Evolutionary conservation across 306 rosid genomes (phyloP).

Genomic region (Parietaria judaica): DNA sequence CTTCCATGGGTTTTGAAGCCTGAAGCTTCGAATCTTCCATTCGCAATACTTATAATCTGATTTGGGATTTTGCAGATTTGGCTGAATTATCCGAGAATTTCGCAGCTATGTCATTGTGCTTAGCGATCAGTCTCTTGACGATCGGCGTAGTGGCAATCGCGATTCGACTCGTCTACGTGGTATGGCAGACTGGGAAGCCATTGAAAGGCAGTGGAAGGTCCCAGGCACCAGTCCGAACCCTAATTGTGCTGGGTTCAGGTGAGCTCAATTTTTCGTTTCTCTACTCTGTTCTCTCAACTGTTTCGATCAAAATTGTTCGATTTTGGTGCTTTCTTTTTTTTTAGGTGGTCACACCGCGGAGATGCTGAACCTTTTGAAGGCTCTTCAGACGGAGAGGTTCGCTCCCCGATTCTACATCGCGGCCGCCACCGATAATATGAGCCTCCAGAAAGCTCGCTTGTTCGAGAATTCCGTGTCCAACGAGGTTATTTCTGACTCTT

Average conservation of each 20-base stretch:
- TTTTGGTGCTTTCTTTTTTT: not conserved
- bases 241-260: constrained; percentile 34
- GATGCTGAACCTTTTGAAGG: constrained; percentile 82
- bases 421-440: constrained; percentile 89
- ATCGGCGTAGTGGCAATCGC: constrained; percentile 8
- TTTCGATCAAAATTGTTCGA: not conserved
- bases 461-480: constrained; percentile 37
- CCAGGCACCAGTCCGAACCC: constrained; percentile 22
- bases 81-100: not conserved
- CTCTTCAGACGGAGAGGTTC: constrained; percentile 54
- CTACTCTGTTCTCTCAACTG: not conserved
- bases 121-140: constrained; percentile 9
- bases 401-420: constrained; percentile 68
- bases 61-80: not conserved
- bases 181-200: constrained; percentile 29
- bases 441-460: constrained; percentile 72
- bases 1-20: not conserved
- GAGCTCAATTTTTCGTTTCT: not conserved
- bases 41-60: no score
- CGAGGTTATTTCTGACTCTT: constrained; percentile 25
- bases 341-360: constrained; percentile 84
- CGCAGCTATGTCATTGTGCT: constrained; percentile 18
- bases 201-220: constrained; percentile 19
- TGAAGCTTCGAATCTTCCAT: not conserved
- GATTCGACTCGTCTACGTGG: constrained; percentile 30